A percentile compares a stretch with the other conserved stretches of the same genome.
Evolutionary conservation across 257 asterid species (phyloP).

Genomic region (Leptodermis oblonga): DNA sequence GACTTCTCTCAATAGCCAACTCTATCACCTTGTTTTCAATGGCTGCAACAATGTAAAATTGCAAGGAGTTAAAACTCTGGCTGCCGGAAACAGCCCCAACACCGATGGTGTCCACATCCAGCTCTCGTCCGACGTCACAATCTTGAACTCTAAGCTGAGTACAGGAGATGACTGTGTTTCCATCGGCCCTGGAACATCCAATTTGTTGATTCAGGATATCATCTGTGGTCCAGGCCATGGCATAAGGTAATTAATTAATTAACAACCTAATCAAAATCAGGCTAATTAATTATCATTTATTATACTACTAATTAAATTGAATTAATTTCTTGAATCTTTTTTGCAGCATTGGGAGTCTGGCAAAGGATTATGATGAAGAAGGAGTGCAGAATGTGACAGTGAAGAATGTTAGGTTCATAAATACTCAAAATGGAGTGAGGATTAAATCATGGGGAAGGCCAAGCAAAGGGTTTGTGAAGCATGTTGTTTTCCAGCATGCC

Average conservation of each 20-base stretch:
- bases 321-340: neutral
- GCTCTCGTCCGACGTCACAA: slow-evolving; percentile 19
- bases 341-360: slow-evolving; percentile 71
- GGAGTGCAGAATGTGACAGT: slow-evolving; percentile 62
- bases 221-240: slow-evolving; percentile 38
- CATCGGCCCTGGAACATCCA: slow-evolving; percentile 29
- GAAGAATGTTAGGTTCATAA: slow-evolving; percentile 25
- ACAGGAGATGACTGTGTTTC: slow-evolving; percentile 38
- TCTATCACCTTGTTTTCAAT: slow-evolving; percentile 25
- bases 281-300: too few relatives aligned
- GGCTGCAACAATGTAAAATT: slow-evolving; percentile 24
- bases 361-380: slow-evolving; percentile 37
- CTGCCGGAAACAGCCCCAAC: slow-evolving; percentile 30
- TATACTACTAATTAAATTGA: too few relatives aligned
- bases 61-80: slow-evolving; percentile 18
- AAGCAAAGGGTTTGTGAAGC: slow-evolving; percentile 51
- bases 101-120: slow-evolving; percentile 36
- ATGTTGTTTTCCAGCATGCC: slow-evolving; percentile 44
- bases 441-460: slow-evolving; percentile 64
- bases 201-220: slow-evolving; percentile 24
- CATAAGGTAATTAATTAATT: slow-evolving; percentile 20
- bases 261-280: too few relatives aligned
- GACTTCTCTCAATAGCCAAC: slow-evolving; percentile 29
- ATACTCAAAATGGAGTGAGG: slow-evolving; percentile 53
- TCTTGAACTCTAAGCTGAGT: slow-evolving; percentile 22